A percentile compares a stretch with the other conserved stretches of the same genome.
These are phyloP conservation scores for Skeletonema potamos DNA, from an alignment of 108 stramenopile species.

Conservation along the genomic window DNA sequence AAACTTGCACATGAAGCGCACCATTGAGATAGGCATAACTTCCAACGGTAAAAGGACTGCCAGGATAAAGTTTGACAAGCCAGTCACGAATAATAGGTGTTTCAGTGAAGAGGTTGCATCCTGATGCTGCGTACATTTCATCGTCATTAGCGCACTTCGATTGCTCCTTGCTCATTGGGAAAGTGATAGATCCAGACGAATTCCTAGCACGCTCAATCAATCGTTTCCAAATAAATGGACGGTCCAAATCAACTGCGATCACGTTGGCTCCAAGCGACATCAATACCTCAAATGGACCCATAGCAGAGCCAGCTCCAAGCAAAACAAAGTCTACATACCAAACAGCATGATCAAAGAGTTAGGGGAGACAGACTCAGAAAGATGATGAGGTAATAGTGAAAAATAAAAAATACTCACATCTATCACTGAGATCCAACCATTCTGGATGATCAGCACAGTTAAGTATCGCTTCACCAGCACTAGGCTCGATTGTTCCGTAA, in stretches of 20 bases:
- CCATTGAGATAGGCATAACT: conserved; percentile 97
- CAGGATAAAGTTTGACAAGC: conserved; percentile 84
- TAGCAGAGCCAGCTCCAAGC: conserved; percentile 96
- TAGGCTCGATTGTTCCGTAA: conserved; percentile 95
- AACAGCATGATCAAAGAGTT: not conserved
- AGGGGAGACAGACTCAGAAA: not conserved
- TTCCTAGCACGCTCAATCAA: conserved; percentile 80
- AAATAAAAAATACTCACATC: conserved; percentile 18
- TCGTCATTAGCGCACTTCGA: conserved; percentile 54
- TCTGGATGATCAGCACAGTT: conserved; percentile 80
- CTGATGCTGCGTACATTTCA: conserved; percentile 74
- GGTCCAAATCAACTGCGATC: conserved; percentile 94
- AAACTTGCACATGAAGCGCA: conserved; percentile 94
- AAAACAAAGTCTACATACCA: conserved; percentile 81
- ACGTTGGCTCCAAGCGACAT: conserved; percentile 95
- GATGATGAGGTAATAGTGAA: not conserved
- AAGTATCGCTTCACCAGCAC: conserved; percentile 91
- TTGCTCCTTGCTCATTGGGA: conserved; percentile 86
- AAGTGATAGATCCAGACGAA: conserved; percentile 90
- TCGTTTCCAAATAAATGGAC: conserved; percentile 89
- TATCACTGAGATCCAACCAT: conserved; percentile 87
- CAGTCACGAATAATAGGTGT: conserved; percentile 95
- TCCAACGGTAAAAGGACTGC: conserved; percentile 86
- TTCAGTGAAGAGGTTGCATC: conserved; percentile 93
- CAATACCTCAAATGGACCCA: conserved; percentile 95